Base-by-base conservation (phyloP, 2,329 filamentous ascomycete species). In the Zasmidium citrigriseum region DNA sequence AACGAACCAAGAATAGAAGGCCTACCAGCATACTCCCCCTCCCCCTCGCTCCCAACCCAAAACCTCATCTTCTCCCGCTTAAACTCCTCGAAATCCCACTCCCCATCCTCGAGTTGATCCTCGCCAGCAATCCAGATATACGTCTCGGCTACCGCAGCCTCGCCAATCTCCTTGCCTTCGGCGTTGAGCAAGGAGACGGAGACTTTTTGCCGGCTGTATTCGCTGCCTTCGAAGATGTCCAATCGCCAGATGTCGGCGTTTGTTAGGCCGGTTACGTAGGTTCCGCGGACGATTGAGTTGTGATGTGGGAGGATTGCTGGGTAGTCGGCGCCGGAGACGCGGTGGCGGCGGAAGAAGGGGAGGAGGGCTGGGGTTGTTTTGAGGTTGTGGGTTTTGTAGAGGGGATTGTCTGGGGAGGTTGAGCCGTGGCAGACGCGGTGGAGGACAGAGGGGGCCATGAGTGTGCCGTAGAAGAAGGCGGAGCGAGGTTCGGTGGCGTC, bases 21-120 rank as follows among this genome's bases (percentile, higher is more conserved):
- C 76, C 64, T 72, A 78, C 76, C 76, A 63, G 71, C 71, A 64
- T 77, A 78, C 61, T 77, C 77, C 62, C 77, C 78, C 57, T 81
- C 78, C 18, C 73, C 76, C 60, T 79, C 77, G 27, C 63, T 66
- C 12, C 78, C 81, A 59, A 82, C 78, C 86, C 86, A 88, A 65
- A 78, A 77, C 50, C 73, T 69, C 81, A 89, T 78, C 78, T 92
- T 96, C 61, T 95, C 87, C 67, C 81, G 80, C 61, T 88, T 85
- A 72, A 97, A 98, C 62, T 89, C 86, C 49, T 88, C 86, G 76
- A 92, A 95, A 72, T 96, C 90, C 93, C 93, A 98, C 73, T 96
- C 92, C 21, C 78, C 75, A 27, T 83, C 79, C 73, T 96, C 91
- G 18, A 98, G 76, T 0, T 75, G 57, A 10, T 77, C 60, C 47